Conservation (phyloP, 169 alveolate species). For the Plasmodium fragile region DNA sequence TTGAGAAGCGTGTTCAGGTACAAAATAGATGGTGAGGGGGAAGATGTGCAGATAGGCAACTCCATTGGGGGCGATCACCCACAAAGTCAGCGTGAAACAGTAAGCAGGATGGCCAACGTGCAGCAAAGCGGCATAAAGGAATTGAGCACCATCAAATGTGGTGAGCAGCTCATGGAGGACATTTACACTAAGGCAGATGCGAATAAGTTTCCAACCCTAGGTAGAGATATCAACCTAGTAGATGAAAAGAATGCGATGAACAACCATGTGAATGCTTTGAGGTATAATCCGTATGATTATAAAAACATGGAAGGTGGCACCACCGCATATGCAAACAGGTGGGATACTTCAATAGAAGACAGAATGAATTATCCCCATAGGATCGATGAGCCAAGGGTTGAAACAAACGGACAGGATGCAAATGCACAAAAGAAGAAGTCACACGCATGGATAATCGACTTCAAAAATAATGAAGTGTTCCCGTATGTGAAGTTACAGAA, state of each 20-base stretch:
- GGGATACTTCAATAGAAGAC: background rate
- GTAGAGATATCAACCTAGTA: background rate
- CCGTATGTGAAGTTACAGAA: conserved; percentile 53
- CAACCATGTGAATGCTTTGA: background rate
- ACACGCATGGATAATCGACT: conserved; percentile 67
- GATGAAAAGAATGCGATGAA: background rate
- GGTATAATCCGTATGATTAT: background rate
- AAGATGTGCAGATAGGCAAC: background rate
- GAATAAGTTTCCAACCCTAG: background rate
- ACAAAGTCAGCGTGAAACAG: background rate
- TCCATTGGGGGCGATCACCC: background rate
- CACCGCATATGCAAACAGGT: background rate
- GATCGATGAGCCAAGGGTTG: background rate
- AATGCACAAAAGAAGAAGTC: conserved; percentile 2
- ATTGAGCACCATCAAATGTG: background rate
- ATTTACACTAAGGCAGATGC: background rate
- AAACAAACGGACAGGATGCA: background rate
- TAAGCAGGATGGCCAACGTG: background rate
- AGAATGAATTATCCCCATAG: background rate
- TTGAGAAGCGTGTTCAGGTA: background rate
- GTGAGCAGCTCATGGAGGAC: background rate
- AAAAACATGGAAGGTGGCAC: background rate
- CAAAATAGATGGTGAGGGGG: background rate
- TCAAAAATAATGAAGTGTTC: conserved; percentile 54
- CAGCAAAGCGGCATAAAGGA: background rate